Percentiles rank a stretch among this genome's conserved stretches.
phyloP scores from a whole-genome alignment of 2,329 filamentous ascomycete genomes.

The Phaeoacremonium minimum region DNA sequence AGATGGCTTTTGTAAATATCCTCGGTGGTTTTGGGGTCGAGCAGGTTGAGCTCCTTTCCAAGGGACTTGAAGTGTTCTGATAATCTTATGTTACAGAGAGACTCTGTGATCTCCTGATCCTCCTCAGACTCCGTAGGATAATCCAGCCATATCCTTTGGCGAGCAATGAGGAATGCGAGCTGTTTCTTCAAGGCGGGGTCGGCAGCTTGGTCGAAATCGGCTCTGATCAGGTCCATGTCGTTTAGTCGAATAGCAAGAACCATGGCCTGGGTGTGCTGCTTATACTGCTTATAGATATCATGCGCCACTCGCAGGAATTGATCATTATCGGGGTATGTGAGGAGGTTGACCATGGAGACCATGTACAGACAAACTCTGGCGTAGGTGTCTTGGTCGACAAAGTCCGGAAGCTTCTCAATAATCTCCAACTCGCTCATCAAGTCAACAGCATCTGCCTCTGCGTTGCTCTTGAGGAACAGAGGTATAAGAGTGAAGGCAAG shows the following conservation, averaged over 20 bases:
- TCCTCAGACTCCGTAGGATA: conserved; percentile 60
- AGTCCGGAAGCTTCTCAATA: conserved; percentile 84
- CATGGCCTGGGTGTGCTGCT: conserved; percentile 90
- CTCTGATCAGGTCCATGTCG: conserved; percentile 75
- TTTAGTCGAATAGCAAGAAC: conserved; percentile 91
- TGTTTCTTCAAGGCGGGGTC: conserved; percentile 87
- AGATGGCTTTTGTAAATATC: conserved; percentile 99
- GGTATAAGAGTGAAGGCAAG: conserved; percentile 83
- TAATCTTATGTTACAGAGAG: conserved; percentile 80
- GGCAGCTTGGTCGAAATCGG: conserved; percentile 74
- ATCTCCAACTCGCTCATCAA: conserved; percentile 96
- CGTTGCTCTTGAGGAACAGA: conserved; percentile 94
- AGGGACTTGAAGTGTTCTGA: conserved; percentile 91
- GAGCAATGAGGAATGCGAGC: conserved; percentile 85
- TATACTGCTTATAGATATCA: conserved; percentile 88
- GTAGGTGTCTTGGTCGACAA: conserved; percentile 92
- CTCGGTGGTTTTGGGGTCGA: conserved; percentile 94
- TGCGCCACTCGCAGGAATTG: conserved; percentile 91
- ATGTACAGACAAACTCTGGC: conserved; percentile 93
- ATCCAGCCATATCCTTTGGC: conserved; percentile 84
- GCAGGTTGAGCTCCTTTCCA: conserved; percentile 92
- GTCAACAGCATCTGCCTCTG: conserved; percentile 96
- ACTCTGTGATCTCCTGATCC: conserved; percentile 72
- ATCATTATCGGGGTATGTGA: conserved; percentile 97
- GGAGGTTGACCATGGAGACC: conserved; percentile 96